phyloP scores from a whole-genome alignment of 2,329 filamentous ascomycete genomes.

The Colletotrichum sp. region DNA sequence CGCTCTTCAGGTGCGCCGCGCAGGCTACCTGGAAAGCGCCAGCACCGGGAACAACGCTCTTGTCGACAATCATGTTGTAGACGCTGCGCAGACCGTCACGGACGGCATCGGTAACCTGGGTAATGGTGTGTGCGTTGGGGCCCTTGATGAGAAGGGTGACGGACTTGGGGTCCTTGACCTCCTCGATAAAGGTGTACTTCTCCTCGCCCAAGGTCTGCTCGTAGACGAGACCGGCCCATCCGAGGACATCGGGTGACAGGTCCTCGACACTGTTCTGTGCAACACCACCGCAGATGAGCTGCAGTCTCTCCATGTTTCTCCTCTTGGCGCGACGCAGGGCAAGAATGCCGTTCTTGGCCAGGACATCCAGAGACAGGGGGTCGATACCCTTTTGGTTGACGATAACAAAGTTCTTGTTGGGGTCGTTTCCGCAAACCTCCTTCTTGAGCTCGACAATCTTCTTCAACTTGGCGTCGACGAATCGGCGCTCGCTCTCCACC shows the following conservation, averaged over 20 bases:
- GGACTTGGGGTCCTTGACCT: constrained; percentile 98
- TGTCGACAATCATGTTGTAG: constrained; percentile 99
- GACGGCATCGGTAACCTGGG: constrained; percentile 95
- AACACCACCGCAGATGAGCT: constrained; percentile 89
- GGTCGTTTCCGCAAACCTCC: constrained; percentile 91
- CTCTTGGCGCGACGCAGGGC: constrained; percentile 94
- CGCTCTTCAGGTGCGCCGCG: constrained; percentile 84
- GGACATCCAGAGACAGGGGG: constrained; percentile 90
- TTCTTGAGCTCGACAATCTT: constrained; percentile 99
- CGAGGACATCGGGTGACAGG: constrained; percentile 83
- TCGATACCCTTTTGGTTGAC: constrained; percentile 99
- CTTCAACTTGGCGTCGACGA: constrained; percentile 94
- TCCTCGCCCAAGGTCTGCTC: constrained; percentile 98
- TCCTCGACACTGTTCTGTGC: constrained; percentile 98
- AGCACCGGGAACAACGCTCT: constrained; percentile 90
- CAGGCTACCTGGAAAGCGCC: constrained; percentile 97
- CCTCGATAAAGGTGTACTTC: constrained; percentile 98
- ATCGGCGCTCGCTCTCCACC: constrained; percentile 94
- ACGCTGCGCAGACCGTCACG: constrained; percentile 94
- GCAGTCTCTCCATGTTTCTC: constrained; percentile 98
- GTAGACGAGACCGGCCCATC: constrained; percentile 96
- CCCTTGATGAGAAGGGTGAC: constrained; percentile 98
- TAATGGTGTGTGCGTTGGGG: constrained; percentile 94
- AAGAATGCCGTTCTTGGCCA: constrained; percentile 98
- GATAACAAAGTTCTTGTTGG: constrained; percentile 94